Evolutionary conservation across 805 yeast species (phyloP), one percentile per base, ranked within the genome.

Genomic region (Ogataea trehalophila): DNA sequence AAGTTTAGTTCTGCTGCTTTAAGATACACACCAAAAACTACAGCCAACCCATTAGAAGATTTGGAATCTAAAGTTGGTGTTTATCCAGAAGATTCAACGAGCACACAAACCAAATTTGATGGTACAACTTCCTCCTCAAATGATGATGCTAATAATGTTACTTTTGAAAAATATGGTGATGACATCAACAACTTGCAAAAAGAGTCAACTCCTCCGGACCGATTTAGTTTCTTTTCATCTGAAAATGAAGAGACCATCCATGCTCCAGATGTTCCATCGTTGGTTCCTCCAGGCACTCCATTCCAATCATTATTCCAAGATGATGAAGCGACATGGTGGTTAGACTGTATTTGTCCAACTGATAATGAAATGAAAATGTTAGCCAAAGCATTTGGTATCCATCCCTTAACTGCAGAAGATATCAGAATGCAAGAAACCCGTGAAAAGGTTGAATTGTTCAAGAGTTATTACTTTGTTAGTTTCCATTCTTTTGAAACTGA

Each of bases 341-440:
- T 94, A 39, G 97, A 94, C 65, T 90, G 97, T 63, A 73, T 81
- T 38, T 85, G 96, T 61, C 98, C 99, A 6, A 88, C 97, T 0
- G 98, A 92, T 62, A 82, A 83, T 18, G 99, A 94, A 68, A 89
- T 94, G 96, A 86, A 86, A 62, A 83, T 87, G 58, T 66, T 94
- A 37, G 85, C 97, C 9, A 91, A 91, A 59, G 94, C 97, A 0
- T 92, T 92, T 67, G 96, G 97, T 9, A 88, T 92, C 69, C 99
- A 92, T 73, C 99, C 99, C 31, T 81, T 92, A 73, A 92, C 99
- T 0, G 90, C 97, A 1, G 99, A 92, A 70, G 99, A 92, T 81
- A 91, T 92, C 54, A 74, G 96, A 48, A 87, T 89, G 80, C 96
- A 91, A 70, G 99, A 92, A 70, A 81, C 96, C 22, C 90, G 99